Percentiles rank a stretch among this genome's conserved stretches.
Conservation (phyloP, 768 basidiomycete genomes). For the Candolleomyces aberdarensis region DNA sequence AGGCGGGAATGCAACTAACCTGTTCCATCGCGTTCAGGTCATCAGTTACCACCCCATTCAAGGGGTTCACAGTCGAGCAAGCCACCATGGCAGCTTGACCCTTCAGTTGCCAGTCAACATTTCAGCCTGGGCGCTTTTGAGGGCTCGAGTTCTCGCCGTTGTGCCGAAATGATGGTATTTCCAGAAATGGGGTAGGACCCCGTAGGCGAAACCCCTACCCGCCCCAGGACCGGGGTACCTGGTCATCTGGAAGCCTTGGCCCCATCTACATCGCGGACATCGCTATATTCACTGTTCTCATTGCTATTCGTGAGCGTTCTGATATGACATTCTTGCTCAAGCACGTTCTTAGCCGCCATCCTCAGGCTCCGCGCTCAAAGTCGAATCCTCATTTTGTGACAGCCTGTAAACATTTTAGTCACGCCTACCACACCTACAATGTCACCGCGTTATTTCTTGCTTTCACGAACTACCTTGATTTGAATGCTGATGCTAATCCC, state of each 20-base stretch:
- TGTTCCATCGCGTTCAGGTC: conserved; percentile 42
- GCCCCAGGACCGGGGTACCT: too few relatives aligned
- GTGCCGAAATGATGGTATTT: too few relatives aligned
- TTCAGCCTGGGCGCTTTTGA: too few relatives aligned
- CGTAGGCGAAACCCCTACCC: too few relatives aligned
- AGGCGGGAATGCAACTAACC: conserved; percentile 8
- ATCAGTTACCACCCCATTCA: conserved; percentile 80
- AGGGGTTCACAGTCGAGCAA: too few relatives aligned
- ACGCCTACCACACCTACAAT: conserved; percentile 40
- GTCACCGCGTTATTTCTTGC: conserved; percentile 4
- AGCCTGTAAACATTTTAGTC: conserved; percentile 56
- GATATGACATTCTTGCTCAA: conserved; percentile 8
- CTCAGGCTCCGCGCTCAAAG: conserved; percentile 58
- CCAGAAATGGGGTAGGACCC: too few relatives aligned
- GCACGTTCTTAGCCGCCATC: conserved; percentile 44
- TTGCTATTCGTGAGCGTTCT: conserved; percentile 64
- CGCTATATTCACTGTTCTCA: conserved; percentile 68
- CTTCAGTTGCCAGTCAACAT: too few relatives aligned
- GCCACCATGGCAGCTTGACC: too few relatives aligned
- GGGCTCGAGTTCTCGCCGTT: too few relatives aligned
- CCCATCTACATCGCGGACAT: conserved; percentile 70
- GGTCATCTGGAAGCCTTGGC: conserved; percentile 28
- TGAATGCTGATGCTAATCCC: background rate
- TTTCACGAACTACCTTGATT: too few relatives aligned
- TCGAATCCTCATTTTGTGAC: conserved; percentile 67